Base-by-base conservation (phyloP, 768 basidiomycete species). In the Ephemerocybe angulata region DNA sequence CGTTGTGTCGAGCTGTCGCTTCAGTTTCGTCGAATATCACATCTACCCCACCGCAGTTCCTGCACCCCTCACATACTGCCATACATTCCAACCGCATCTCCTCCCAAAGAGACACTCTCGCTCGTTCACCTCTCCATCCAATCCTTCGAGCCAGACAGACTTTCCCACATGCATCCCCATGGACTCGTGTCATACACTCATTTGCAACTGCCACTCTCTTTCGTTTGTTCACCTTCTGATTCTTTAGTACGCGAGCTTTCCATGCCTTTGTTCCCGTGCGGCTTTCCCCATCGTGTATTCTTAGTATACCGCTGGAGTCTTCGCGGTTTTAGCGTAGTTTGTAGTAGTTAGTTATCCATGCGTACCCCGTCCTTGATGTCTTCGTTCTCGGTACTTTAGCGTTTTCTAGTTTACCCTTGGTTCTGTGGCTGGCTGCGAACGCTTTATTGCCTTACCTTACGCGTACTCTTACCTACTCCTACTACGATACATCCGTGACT, bases 111-210 rank as follows among this genome's bases (percentile, higher is more conserved):
- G 27, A 46, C 21, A 46, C 43, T 17, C 25, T 46, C 43, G 4
- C 27, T 24, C 43, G 3, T 46, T 46, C 17, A 13, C 21, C 13
- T 22, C 40, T 21, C 40, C 46, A 50, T 46, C 43, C 51, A 48
- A 53, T 19, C 35, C 10, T 57, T 22, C 25, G 46, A 58, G 57
- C 60, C 60, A 63, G 55, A 41, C 8, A 47, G 43, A 47, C 33
- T 17, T 41, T 7, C 38, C 15, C 38, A 19, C n/a, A n/a, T 19
- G 10, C 47, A 48, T 28, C 48, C 35, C n/a, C 52, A 59, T 60
- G 61, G 59, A 64, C 63, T 56, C 57, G 44, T 62, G 58, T 54
- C 64, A 55, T 52, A 62, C 64, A 52, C 61, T 65, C 59, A 30
- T 37, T 44, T 17, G 41, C 28, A 24, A 25, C 54, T 24, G 27